A percentile compares a stretch with the other conserved stretches of the same genome.
phyloP scores from a whole-genome alignment of 2,329 filamentous ascomycete species.

The Aspergillus viridinutans region DNA sequence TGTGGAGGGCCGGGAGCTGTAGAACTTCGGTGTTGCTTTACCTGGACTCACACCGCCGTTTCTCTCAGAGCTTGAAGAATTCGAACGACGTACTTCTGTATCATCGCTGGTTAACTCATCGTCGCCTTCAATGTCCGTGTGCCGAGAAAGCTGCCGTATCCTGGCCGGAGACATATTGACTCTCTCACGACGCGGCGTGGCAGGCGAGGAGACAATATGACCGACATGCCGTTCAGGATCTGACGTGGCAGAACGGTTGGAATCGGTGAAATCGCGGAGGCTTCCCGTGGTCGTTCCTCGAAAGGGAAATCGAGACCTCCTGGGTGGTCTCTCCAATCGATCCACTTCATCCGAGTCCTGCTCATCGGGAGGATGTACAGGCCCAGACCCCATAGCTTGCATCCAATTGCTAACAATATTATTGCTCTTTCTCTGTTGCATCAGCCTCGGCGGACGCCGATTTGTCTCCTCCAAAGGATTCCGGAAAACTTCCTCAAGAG shows the following conservation, averaged over 20 bases:
- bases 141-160: slow-evolving; percentile 47
- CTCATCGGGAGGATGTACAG: slow-evolving; percentile 55
- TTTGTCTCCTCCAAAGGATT: slow-evolving; percentile 63
- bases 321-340: slow-evolving; percentile 51
- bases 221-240: slow-evolving; percentile 51
- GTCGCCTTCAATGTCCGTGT: slow-evolving; percentile 82
- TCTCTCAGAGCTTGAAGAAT: slow-evolving; percentile 14
- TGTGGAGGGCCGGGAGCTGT: slow-evolving; percentile 39
- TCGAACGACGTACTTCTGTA: slow-evolving; percentile 33
- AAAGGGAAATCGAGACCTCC: slow-evolving; percentile 50
- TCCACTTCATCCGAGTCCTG: slow-evolving; percentile 57
- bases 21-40: slow-evolving; percentile 30
- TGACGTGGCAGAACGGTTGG: slow-evolving; percentile 52
- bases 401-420: slow-evolving; percentile 89
- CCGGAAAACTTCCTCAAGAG: slow-evolving; percentile 86
- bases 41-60: slow-evolving; percentile 14
- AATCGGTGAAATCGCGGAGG: slow-evolving; percentile 47
- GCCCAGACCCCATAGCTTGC: slow-evolving; percentile 59
- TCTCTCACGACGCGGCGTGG: slow-evolving; percentile 32
- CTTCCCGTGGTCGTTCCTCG: slow-evolving; percentile 22
- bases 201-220: slow-evolving; percentile 29
- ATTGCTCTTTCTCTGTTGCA: slow-evolving; percentile 66
- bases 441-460: slow-evolving; percentile 53
- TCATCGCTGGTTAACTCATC: slow-evolving; percentile 84
- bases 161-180: slow-evolving; percentile 26